A percentile compares a stretch with the other conserved stretches of the same genome.
Conservation (phyloP, 2,329 filamentous ascomycete species). For the Alternaria rosae region DNA sequence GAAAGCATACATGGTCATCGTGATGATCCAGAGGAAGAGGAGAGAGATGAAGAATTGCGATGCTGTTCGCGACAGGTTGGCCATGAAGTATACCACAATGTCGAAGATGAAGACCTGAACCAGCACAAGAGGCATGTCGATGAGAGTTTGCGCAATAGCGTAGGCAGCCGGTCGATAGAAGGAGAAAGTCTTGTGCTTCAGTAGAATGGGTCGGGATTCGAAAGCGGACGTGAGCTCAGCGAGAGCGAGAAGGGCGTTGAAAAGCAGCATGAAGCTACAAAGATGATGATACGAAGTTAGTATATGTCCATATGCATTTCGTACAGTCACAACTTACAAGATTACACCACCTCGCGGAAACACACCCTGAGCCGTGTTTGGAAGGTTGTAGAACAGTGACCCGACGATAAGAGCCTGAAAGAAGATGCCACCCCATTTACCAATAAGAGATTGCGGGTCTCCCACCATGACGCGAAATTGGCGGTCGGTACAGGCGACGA, state of each 20-base stretch:
- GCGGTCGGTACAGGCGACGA: slow-evolving; percentile 50
- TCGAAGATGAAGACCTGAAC: slow-evolving; percentile 67
- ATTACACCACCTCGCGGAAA: slow-evolving; percentile 68
- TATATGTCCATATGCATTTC: neutral
- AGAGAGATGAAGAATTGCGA: slow-evolving; percentile 70
- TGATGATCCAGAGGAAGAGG: slow-evolving; percentile 67
- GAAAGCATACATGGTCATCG: slow-evolving; percentile 54
- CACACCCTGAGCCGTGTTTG: slow-evolving; percentile 60
- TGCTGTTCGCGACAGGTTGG: slow-evolving; percentile 62
- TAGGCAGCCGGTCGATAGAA: slow-evolving; percentile 71
- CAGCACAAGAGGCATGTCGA: slow-evolving; percentile 65
- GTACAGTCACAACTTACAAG: slow-evolving; percentile 52
- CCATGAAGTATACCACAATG: slow-evolving; percentile 69
- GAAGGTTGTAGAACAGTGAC: slow-evolving; percentile 62
- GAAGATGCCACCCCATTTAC: slow-evolving; percentile 54
- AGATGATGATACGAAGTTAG: neutral
- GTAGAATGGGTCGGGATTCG: slow-evolving; percentile 67
- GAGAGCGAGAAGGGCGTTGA: slow-evolving; percentile 68
- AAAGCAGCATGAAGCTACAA: slow-evolving; percentile 60
- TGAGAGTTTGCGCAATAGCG: slow-evolving; percentile 64
- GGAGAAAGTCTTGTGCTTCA: slow-evolving; percentile 75
- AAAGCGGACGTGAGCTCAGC: slow-evolving; percentile 69
- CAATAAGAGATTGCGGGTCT: slow-evolving; percentile 59
- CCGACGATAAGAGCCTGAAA: slow-evolving; percentile 52
- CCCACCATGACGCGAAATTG: slow-evolving; percentile 62